phyloP scores from a whole-genome alignment of 2,329 filamentous ascomycete species.

The Cytospora piceae region DNA sequence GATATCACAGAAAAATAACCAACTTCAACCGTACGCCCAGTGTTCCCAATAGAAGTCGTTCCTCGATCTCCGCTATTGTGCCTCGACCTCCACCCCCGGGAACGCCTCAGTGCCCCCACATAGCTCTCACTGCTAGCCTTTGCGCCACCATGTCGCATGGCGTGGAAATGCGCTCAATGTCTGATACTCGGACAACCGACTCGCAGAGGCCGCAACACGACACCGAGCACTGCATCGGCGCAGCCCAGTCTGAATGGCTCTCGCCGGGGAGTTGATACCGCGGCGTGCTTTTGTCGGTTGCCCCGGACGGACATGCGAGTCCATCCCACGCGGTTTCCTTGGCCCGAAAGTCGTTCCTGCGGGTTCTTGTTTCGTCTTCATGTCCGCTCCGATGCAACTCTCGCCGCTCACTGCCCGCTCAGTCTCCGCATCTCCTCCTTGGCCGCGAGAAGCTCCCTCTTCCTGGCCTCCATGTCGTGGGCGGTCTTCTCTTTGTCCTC shows the following conservation, averaged over 20 bases:
- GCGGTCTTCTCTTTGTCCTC: constrained; percentile 42
- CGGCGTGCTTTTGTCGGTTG: not conserved
- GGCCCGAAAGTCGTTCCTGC: not conserved
- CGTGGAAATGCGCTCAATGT: not conserved
- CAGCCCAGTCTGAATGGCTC: not conserved
- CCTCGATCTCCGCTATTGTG: too few relatives aligned
- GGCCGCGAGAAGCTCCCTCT: constrained; percentile 50
- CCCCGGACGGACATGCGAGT: not conserved
- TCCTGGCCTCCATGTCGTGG: constrained; percentile 50
- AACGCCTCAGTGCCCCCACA: not conserved
- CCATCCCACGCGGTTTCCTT: not conserved
- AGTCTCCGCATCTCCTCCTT: constrained; percentile 35
- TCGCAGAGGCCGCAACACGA: not conserved
- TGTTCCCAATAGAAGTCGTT: too few relatives aligned
- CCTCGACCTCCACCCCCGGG: not conserved
- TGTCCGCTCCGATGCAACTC: not conserved
- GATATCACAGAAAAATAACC: constrained; percentile 1
- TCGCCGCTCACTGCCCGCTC: constrained; percentile 6
- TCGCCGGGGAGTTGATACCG: not conserved
- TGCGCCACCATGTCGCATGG: not conserved
- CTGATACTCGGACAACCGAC: not conserved
- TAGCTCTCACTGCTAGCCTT: not conserved
- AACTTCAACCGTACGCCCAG: not conserved
- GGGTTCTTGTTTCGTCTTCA: not conserved
- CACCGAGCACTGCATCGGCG: not conserved